These are phyloP conservation scores for Trichoderma asperelloides DNA, from an alignment of 495 filamentous ascomycete species.

Conservation along the genomic window DNA sequence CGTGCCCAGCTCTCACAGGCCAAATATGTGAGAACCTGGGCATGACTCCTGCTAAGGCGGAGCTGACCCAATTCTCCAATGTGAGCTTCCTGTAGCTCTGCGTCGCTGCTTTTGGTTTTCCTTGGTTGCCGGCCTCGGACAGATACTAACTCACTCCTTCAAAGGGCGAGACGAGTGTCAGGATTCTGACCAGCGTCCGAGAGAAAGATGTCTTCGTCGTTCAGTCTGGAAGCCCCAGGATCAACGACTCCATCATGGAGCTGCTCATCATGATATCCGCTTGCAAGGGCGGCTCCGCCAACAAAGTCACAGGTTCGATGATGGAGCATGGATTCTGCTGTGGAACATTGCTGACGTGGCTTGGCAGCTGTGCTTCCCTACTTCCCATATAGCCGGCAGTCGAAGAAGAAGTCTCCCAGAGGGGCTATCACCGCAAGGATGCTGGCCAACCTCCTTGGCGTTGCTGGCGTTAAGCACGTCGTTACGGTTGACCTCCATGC, in stretches of 20 bases:
- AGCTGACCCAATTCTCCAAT: constrained; percentile 53
- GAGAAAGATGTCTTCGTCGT: constrained; percentile 99
- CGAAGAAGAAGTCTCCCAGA: constrained; percentile 96
- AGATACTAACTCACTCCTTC: constrained; percentile 59
- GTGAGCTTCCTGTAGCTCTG: constrained; percentile 23
- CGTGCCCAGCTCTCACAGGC: constrained; percentile 45
- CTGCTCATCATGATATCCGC: constrained; percentile 97
- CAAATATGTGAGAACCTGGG: constrained; percentile 53
- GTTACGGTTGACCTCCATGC: constrained; percentile 95
- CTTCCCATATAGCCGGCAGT: constrained; percentile 97
- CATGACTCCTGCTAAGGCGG: constrained; percentile 47
- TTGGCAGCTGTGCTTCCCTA: constrained; percentile 89
- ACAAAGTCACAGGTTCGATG: constrained; percentile 84
- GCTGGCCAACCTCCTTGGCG: constrained; percentile 86
- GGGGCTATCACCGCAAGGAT: constrained; percentile 95
- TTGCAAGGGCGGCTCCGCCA: constrained; percentile 94
- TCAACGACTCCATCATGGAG: constrained; percentile 99
- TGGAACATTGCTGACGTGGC: constrained; percentile 18
- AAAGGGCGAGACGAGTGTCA: constrained; percentile 92
- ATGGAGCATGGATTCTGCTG: constrained; percentile 8
- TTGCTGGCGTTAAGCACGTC: constrained; percentile 94
- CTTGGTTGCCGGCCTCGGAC: constrained; percentile 62
- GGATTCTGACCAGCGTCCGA: constrained; percentile 84
- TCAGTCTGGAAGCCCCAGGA: constrained; percentile 90
- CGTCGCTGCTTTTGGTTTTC: constrained; percentile 20